Evolutionary conservation across 1,284 basidiomycete genomes (phyloP).

Genomic region (Mycena sp.): DNA sequence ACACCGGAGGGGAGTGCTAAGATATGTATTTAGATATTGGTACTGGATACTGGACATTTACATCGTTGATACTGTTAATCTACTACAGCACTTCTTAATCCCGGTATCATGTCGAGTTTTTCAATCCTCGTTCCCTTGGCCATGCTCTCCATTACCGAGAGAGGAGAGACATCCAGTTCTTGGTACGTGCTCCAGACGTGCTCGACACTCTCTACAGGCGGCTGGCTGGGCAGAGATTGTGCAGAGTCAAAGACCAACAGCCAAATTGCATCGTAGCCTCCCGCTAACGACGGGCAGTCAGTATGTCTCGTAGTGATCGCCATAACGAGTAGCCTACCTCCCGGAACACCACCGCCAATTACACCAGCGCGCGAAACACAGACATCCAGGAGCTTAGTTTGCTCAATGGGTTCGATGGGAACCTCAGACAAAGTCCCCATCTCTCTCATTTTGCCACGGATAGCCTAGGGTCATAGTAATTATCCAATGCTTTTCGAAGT

Average conservation of each 20-base stretch:
- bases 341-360: constrained; percentile 95
- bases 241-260: constrained; percentile 81
- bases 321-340: constrained; percentile 65
- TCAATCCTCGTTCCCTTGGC: constrained; percentile 79
- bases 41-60: constrained; percentile 22
- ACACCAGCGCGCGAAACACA: constrained; percentile 85
- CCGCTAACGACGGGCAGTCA: constrained; percentile 57
- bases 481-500: no score
- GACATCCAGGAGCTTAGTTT: constrained; percentile 87
- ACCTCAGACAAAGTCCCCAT: constrained; percentile 88
- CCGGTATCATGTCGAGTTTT: constrained; percentile 64
- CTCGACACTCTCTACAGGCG: constrained; percentile 68
- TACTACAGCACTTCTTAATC: constrained; percentile 61
- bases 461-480: constrained; percentile 54
- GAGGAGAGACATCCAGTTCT: constrained; percentile 81
- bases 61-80: constrained; percentile 24
- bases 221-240: constrained; percentile 47
- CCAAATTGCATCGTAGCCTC: constrained; percentile 98
- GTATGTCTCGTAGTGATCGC: not conserved
- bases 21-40: constrained; percentile 63
- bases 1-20: constrained; percentile 72
- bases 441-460: constrained; percentile 85
- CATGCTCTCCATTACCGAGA: constrained; percentile 80
- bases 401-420: constrained; percentile 92
- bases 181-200: constrained; percentile 79